Percentiles rank a stretch among this genome's conserved stretches.
Conservation (phyloP, 164 flowering plant genomes). For the Annona cherimola region DNA sequence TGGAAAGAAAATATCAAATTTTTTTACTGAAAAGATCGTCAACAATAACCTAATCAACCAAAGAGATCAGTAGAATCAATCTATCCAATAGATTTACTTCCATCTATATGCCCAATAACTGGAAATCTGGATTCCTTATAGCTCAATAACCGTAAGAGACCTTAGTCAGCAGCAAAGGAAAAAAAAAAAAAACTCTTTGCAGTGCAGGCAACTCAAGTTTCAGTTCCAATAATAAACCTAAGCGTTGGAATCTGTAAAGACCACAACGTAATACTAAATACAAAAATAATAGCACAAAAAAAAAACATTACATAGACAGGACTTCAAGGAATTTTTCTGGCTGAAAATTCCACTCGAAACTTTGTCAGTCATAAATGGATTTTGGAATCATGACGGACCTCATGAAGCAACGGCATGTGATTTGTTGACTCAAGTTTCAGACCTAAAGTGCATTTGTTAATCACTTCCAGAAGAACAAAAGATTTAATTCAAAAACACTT, state of each 20-base stretch:
- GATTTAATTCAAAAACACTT: slow-evolving; percentile 1
- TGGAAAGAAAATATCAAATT: background rate
- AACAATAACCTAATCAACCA: background rate
- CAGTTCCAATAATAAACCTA: background rate
- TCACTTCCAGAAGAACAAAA: background rate
- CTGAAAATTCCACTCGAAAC: too few relatives aligned
- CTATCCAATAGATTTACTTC: background rate
- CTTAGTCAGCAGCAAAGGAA: background rate
- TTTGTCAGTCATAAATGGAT: too few relatives aligned
- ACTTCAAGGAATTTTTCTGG: too few relatives aligned
- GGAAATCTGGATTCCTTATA: background rate
- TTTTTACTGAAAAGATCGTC: background rate
- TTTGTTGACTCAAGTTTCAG: background rate
- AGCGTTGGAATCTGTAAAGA: too few relatives aligned
- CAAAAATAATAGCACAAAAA: too few relatives aligned
- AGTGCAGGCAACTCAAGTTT: background rate
- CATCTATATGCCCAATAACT: background rate
- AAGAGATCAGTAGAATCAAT: background rate
- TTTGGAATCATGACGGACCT: too few relatives aligned
- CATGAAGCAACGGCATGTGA: background rate
- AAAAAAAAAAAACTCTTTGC: background rate
- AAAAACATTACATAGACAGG: too few relatives aligned
- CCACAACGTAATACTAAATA: too few relatives aligned
- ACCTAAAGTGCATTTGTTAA: background rate
- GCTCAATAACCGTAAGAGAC: background rate